Base-by-base conservation (phyloP, 2,329 filamentous ascomycete species). In the Ploettnerulaceae sp. region DNA sequence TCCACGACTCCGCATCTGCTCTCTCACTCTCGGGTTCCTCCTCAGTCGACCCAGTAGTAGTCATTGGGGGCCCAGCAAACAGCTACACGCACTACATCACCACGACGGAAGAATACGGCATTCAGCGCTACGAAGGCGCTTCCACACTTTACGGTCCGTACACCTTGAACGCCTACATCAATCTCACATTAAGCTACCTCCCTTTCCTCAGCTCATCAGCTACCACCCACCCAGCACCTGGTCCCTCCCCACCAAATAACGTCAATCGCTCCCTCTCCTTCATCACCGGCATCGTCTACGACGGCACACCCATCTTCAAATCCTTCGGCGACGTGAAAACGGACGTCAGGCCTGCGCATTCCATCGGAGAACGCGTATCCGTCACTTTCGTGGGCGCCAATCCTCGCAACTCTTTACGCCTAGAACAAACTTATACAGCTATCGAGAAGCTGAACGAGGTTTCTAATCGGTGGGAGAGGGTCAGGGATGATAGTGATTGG, bases 91-190 rank as follows among this genome's bases (percentile, higher is more conserved):
- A 87, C 62, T 87, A 87, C 63, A 84, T 86, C 53, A 61, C 81
- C 6, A 87, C 89, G 0, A 76, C 81, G 21, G 86, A 94, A 64
- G 86, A 95, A 65, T 94, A 93, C 64, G 69, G 70, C 9, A 72
- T 93, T 35, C 91, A 96, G 68, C 83, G 91, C 7, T 96, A 96
- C 67, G 91, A 97, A 69, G 91, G 90, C n/a, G 91, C 88, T 0
- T 91, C 86, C 5, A 97, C 91, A 0, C 78, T 97, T 2, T 93
- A 86, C 64, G 91, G 91, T 0, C 85, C 77, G 2, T 81, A 89
- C 65, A 87, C 89, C 0, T 75, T 96, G 8, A 79, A 85, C 26
- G 91, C 89, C 1, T 93, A 93, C 69, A 86, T 96, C 69, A 90
- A 94, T 65, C 73, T 91, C 33, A 90, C 88, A 0, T 71, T 89